Percentiles rank a stretch among this genome's conserved stretches.
These are phyloP conservation scores for Halenospora varia DNA, from an alignment of 495 filamentous ascomycete species.

Conservation along the genomic window DNA sequence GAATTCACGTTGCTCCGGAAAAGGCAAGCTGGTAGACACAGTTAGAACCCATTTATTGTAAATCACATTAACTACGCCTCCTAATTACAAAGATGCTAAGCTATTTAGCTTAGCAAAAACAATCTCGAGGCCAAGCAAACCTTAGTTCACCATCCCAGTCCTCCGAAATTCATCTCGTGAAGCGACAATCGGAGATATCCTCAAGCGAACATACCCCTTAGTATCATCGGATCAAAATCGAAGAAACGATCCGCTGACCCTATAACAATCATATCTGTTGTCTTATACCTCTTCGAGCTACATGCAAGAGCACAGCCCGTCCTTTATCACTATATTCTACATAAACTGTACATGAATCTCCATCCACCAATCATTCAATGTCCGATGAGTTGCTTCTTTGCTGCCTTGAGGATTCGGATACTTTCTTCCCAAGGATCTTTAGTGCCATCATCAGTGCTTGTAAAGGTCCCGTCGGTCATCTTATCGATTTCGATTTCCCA, in stretches of 20 bases:
- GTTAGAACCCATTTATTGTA: not conserved
- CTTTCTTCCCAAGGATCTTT: constrained; percentile 5
- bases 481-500: constrained; percentile 12
- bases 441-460: not conserved
- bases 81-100: too few species aligned
- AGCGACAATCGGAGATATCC: not conserved
- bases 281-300: too few species aligned
- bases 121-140: not conserved
- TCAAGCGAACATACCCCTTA: too few species aligned
- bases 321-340: too few species aligned
- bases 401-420: constrained; percentile 11
- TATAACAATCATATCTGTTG: too few species aligned
- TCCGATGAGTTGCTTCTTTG: not conserved
- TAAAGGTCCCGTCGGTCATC: not conserved
- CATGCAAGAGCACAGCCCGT: too few species aligned
- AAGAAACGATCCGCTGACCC: too few species aligned
- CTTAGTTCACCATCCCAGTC: not conserved
- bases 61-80: not conserved
- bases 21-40: too few species aligned
- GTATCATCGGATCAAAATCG: too few species aligned
- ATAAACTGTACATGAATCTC: too few species aligned
- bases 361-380: not conserved
- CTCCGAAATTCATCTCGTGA: not conserved
- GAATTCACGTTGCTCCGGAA: too few species aligned
- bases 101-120: not conserved